These are phyloP conservation scores for Thalassiosira profunda DNA, from an alignment of 108 stramenopile genomes.

Conservation along the genomic window DNA sequence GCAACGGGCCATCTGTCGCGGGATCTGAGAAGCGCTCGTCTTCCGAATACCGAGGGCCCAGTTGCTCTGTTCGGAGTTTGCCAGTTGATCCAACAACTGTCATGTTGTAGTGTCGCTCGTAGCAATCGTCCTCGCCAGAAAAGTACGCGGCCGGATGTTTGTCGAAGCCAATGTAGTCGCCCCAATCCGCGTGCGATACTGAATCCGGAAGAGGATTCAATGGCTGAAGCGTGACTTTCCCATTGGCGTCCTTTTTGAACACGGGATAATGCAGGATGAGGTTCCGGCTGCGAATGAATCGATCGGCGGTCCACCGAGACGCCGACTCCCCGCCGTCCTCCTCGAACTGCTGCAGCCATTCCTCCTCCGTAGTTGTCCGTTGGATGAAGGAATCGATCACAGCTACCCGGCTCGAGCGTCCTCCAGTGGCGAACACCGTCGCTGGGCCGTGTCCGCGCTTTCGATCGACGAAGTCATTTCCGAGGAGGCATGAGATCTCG, in stretches of 20 bases:
- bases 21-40: too few relatives aligned
- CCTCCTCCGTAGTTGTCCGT: not conserved
- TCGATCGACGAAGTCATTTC: slow-evolving; percentile 2
- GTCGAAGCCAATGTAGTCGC: slow-evolving; percentile 2
- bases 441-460: not conserved
- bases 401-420: not conserved
- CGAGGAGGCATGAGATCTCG: slow-evolving; percentile 5
- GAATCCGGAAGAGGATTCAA: slow-evolving; percentile 7
- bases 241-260: not conserved
- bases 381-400: slow-evolving; percentile 6
- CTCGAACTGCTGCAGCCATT: too few relatives aligned
- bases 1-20: too few relatives aligned
- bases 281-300: not conserved
- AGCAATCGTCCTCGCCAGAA: slow-evolving; percentile 5
- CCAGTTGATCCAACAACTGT: not conserved
- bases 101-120: not conserved
- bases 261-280: slow-evolving; percentile 1
- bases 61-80: too few relatives aligned
- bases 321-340: too few relatives aligned
- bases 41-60: too few relatives aligned
- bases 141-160: slow-evolving; percentile 3
- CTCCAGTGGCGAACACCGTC: not conserved
- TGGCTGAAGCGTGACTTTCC: not conserved
- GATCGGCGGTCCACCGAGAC: not conserved
- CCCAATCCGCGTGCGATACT: not conserved